These are phyloP conservation scores for Fusarium sublunatum DNA, from an alignment of 2,329 filamentous ascomycete genomes.

Conservation along the genomic window DNA sequence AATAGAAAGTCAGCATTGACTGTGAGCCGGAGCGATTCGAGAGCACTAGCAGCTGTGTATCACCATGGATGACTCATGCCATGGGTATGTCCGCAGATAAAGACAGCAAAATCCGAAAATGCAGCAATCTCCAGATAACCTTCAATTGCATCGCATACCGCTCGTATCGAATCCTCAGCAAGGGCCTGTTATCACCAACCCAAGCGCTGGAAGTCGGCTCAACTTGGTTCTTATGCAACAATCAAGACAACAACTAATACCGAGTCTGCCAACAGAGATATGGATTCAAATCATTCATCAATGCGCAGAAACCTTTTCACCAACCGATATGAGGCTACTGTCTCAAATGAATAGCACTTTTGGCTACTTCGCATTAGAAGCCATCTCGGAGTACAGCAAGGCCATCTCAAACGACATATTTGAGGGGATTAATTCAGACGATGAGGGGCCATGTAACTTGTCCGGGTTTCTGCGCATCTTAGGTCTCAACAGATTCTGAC, in stretches of 20 bases:
- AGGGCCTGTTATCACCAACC: no score
- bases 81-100: no score
- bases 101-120: no score
- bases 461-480: not conserved
- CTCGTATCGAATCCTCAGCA: no score
- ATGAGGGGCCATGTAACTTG: not conserved
- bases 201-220: no score
- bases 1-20: no score
- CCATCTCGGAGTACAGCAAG: not conserved
- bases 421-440: not conserved
- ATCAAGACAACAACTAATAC: rapidly evolving
- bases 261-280: not conserved
- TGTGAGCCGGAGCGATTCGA: no score
- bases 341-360: not conserved
- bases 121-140: no score
- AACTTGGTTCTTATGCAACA: no score
- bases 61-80: no score
- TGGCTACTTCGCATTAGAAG: not conserved
- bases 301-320: not conserved
- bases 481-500: not conserved
- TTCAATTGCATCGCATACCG: no score
- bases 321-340: constrained; percentile 1
- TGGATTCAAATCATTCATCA: constrained; percentile 1
- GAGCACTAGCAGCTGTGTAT: no score
- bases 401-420: not conserved